Evolutionary conservation across 352 stramenopile species (phyloP).

Genomic region (Thraustochytrium striatum): DNA sequence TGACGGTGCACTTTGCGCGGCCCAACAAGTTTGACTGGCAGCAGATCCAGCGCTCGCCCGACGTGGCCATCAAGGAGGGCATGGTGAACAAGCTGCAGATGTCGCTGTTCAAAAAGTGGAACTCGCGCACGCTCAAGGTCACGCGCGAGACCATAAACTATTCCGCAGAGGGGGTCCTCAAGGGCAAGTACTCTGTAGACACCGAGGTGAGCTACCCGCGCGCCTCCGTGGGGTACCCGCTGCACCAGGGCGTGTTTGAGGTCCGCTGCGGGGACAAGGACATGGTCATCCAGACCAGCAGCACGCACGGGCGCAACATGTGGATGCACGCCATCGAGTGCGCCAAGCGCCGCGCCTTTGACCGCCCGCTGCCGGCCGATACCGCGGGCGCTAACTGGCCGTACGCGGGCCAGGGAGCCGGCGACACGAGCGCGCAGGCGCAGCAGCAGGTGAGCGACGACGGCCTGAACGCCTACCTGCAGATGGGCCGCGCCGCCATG

Average conservation of each 20-base stretch:
- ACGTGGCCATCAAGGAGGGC: constrained; percentile 10
- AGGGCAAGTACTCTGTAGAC: constrained; percentile 24
- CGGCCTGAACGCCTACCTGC: constrained; percentile 32
- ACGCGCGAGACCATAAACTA: constrained; percentile 20
- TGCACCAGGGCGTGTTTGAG: constrained; percentile 44
- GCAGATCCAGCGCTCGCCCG: neutral
- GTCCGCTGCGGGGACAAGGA: constrained; percentile 39
- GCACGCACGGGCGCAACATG: neutral
- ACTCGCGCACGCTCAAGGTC: constrained; percentile 16
- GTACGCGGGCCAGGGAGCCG: neutral
- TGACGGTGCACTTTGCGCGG: constrained; percentile 8
- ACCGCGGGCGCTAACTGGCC: neutral
- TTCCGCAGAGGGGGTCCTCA: neutral
- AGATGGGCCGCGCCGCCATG: constrained; percentile 26
- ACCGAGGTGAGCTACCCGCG: neutral
- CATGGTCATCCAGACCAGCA: constrained; percentile 20
- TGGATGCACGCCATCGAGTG: constrained; percentile 47
- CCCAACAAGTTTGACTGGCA: constrained; percentile 5
- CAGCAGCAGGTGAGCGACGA: neutral
- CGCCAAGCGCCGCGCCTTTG: neutral
- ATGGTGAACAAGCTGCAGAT: neutral
- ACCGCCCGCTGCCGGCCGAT: constrained; percentile 2
- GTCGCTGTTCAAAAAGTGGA: constrained; percentile 37
- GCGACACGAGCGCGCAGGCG: neutral
- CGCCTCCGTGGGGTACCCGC: constrained; percentile 4